Evolutionary conservation across 2,329 filamentous ascomycete genomes (phyloP).

Genomic region (Beauveria sp.): DNA sequence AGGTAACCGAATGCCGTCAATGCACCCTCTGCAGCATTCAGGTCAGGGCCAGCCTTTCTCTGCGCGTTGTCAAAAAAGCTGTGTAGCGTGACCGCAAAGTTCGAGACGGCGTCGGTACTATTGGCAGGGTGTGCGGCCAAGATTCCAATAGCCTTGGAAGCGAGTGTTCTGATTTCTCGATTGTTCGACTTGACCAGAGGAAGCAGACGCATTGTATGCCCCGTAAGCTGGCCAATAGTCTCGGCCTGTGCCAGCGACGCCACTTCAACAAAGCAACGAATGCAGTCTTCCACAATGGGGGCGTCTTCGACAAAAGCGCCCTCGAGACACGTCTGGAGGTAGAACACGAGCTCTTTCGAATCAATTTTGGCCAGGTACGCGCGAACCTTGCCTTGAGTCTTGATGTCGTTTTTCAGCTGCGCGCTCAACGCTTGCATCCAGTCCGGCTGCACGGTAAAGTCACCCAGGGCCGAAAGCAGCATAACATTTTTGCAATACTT

Average conservation of each 20-base stretch:
- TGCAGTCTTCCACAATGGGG: conserved; percentile 38
- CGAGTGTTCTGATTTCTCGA: conserved; percentile 55
- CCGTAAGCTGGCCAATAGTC: conserved; percentile 41
- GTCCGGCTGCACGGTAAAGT: conserved; percentile 60
- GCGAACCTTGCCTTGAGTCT: conserved; percentile 52
- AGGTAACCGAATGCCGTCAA: conserved; percentile 38
- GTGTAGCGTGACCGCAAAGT: conserved; percentile 25
- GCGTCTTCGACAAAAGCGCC: conserved; percentile 42
- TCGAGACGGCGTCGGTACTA: conserved; percentile 23
- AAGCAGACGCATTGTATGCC: conserved; percentile 45
- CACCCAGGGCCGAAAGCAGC: conserved; percentile 40
- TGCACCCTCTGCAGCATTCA: conserved; percentile 40
- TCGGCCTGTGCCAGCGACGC: conserved; percentile 43
- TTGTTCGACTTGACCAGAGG: conserved; percentile 64
- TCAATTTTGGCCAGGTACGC: conserved; percentile 40
- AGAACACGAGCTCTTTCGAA: conserved; percentile 30
- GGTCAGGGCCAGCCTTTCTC: conserved; percentile 33
- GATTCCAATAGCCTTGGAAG: conserved; percentile 68
- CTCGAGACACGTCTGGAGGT: conserved; percentile 49
- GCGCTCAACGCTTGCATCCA: conserved; percentile 79
- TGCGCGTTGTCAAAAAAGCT: conserved; percentile 38
- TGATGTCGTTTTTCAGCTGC: conserved; percentile 61
- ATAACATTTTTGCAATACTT: conserved; percentile 55
- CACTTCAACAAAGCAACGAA: conserved; percentile 46
- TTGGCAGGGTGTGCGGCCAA: conserved; percentile 58